These are phyloP conservation scores for Eimeria falciformis DNA, from an alignment of 169 alveolate species.

Conservation along the genomic window DNA sequence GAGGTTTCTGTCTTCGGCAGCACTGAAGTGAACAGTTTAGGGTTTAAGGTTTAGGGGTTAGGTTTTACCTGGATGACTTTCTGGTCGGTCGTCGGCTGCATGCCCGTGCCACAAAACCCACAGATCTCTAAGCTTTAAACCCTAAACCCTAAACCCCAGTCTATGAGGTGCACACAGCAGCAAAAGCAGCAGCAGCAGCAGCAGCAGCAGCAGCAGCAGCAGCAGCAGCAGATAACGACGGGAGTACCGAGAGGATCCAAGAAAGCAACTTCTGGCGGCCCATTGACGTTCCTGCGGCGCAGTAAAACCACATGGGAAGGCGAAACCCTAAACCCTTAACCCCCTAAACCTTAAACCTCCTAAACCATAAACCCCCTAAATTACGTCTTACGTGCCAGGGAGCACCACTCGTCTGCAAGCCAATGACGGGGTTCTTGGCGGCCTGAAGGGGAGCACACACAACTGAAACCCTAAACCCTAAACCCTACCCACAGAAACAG, in stretches of 20 bases:
- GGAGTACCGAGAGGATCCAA: conserved; percentile 52
- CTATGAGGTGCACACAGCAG: not conserved
- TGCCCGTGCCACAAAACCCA: not conserved
- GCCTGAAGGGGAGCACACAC: conserved; percentile 34
- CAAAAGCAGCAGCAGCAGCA: not conserved
- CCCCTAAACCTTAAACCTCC: conserved; percentile 32
- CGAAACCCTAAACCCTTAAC: not conserved
- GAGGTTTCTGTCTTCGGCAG: too few relatives aligned
- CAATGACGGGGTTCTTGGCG: not conserved
- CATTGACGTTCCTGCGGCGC: conserved; percentile 27
- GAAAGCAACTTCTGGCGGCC: conserved; percentile 41
- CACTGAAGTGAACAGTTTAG: too few relatives aligned
- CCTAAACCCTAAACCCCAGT: conserved; percentile 25
- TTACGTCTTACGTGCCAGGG: conserved; percentile 1
- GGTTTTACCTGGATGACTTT: conserved; percentile 27
- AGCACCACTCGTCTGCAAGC: conserved; percentile 60
- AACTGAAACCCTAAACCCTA: not conserved
- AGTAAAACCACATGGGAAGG: not conserved
- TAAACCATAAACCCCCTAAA: conserved; percentile 9
- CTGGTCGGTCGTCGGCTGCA: conserved; percentile 57
- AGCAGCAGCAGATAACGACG: conserved; percentile 23
- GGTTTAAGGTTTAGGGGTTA: conserved; percentile 37
- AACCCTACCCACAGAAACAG: not conserved
- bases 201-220: conserved; percentile 30
- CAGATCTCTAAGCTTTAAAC: not conserved